Evolutionary conservation across 768 basidiomycete genomes (phyloP), one percentile per base, ranked within the genome.

Genomic region (Termitomyces sp.): DNA sequence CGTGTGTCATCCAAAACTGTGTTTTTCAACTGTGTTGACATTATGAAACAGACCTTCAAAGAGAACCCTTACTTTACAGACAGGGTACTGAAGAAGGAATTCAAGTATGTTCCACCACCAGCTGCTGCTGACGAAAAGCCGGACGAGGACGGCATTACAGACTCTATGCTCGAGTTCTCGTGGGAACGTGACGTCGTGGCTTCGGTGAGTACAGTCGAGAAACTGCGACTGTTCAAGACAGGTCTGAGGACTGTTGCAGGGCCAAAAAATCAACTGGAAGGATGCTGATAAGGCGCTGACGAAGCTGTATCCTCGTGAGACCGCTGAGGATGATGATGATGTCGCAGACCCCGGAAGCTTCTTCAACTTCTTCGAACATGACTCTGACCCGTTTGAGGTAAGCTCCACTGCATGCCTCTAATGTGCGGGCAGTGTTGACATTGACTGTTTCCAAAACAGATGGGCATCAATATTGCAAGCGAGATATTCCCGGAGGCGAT

Each of bases 21-120:
- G 55, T 30, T 13, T 24, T 50, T 33, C 38, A 18, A 20, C 28
- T 33, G 20, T 20, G 65, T 52, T 66, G 41, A 38, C 52, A 20
- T 46, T 32, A 13, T 32, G 32, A 14, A 50, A 45, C 65, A 94
- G 92, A 68, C 88, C 67, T 94, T 93, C 79, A 90, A 88, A 70
- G 81, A 91, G 67, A 94, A 94, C 74, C 89, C 89, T 22, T 90
- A 83, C 75, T 94, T 94, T 75, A 75, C 76, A 22, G 84, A 93
- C 71, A 74, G 75, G 47, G 81, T 92, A 40, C 70, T 94, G 67
- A 90, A 84, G 71, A 94, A 94, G 74, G 88, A 88, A 69, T 94
- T 83, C 78, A 89, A 86, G 69, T 88, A 83, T 67, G 70, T 79
- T 13, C 77, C 84, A 22, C 78, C 83, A 3, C 74, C 82, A 41